Evolutionary conservation across 2,329 filamentous ascomycete genomes (phyloP).

Genomic region (Aspergillus sp.): DNA sequence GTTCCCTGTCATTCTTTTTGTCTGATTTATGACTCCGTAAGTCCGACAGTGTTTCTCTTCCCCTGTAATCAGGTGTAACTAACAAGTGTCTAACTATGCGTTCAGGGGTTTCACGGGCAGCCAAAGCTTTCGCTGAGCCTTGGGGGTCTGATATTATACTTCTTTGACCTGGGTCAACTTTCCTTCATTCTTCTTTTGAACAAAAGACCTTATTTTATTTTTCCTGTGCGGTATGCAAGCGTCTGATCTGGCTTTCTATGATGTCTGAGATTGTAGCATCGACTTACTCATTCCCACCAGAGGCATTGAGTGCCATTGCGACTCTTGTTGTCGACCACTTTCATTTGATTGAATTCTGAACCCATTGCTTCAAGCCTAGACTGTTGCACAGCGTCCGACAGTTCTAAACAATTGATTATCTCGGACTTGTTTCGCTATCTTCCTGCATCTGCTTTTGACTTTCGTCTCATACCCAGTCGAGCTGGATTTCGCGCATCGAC

Average conservation of each 20-base stretch:
- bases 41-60: constrained; percentile 15
- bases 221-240: constrained; percentile 22
- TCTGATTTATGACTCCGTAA: constrained; percentile 20
- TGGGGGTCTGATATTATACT: constrained; percentile 31
- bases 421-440: background rate
- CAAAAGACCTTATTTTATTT: constrained; percentile 4
- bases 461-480: constrained; percentile 10
- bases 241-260: background rate
- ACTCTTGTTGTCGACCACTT: constrained; percentile 23
- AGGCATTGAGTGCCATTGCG: constrained; percentile 36
- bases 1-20: background rate
- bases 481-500: constrained; percentile 11
- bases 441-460: constrained; percentile 1
- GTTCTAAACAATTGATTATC: background rate
- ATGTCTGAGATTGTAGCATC: constrained; percentile 10
- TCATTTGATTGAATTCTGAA: constrained; percentile 12
- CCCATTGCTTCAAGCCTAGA: background rate
- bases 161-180: constrained; percentile 17
- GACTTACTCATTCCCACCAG: constrained; percentile 17
- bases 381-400: background rate
- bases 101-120: constrained; percentile 17
- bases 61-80: constrained; percentile 5
- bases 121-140: constrained; percentile 20
- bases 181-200: constrained; percentile 24
- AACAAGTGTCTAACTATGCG: constrained; percentile 13